Evolutionary conservation across 768 basidiomycete species (phyloP), one percentile per base, ranked within the genome.

Genomic region (Inosperma sp.): DNA sequence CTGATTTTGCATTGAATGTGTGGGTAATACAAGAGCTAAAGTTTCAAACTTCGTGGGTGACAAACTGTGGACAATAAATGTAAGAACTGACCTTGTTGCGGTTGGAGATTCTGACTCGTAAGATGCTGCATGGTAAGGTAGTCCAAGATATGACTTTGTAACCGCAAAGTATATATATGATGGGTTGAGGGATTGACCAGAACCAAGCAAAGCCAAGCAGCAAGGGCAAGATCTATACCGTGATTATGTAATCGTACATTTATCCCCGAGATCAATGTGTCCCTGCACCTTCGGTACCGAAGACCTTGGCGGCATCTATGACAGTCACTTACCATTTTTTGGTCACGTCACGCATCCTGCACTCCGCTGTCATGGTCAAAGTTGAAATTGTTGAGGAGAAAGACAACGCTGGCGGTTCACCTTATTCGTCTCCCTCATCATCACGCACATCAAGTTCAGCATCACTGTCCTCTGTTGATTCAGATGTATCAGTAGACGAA

Each of bases 351-450:
- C 54, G 54, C 55, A 39, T 51, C 40, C 41, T 19, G 52, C 54
- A 62, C 54, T 48, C 31, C 37, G 27, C n/a, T 23, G 57, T 59
- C 72, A 93, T 93, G 93, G 93, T 96, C 80, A 93, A 93, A 60
- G 89, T 96, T 59, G 83, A 92, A 72, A 88, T 89, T 64, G 84
- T 89, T 56, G 84, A 88, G 56, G 86, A 87, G 61, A 87, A 86
- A 74, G 88, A 90, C 72, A 72, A 73, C 72, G 73, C 73, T 51
- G 72, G 65, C 45, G 69, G 68, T 56, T 88, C 85, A 1, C 88
- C 87, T 43, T 93, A 93, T 64, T 76, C 78, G 33, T 86, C 88
- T 39, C 67, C 83, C 35, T 79, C 87, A 5, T 87, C 86, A 2
- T 89, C 88, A 5, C 81, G 83, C 59, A 83, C 84, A 0, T 80